Conservation (phyloP, 1,284 basidiomycete genomes). For the Cystobasidiaceae sp. region DNA sequence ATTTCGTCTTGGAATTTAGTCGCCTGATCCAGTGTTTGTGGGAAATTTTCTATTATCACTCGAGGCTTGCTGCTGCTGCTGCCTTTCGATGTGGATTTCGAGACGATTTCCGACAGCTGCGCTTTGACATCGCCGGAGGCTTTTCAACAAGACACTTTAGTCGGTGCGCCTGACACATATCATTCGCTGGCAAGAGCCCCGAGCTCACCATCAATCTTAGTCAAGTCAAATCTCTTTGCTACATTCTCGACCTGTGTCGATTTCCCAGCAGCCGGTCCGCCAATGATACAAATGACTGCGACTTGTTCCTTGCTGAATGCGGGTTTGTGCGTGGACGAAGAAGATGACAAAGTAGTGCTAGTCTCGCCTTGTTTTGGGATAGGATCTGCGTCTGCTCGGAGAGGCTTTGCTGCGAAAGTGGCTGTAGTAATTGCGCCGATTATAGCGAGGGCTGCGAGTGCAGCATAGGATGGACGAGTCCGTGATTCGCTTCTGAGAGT, state of each 20-base stretch:
- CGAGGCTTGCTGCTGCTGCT: conserved; percentile 27
- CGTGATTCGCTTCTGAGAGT: too few relatives aligned
- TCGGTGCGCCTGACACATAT: too few relatives aligned
- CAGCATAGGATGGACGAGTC: too few relatives aligned
- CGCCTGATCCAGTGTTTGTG: conserved; percentile 35
- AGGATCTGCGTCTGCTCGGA: background rate
- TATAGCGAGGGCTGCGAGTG: background rate
- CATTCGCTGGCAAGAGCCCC: too few relatives aligned
- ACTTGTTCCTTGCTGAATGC: conserved; percentile 14
- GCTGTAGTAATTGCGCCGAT: background rate
- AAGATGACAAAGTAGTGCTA: too few relatives aligned
- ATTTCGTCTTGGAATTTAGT: conserved; percentile 34
- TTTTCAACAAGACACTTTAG: too few relatives aligned
- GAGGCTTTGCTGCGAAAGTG: background rate
- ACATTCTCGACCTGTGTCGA: conserved; percentile 38
- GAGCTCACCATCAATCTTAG: conserved; percentile 7
- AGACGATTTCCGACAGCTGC: conserved; percentile 15
- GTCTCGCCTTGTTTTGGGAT: background rate
- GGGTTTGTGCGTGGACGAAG: too few relatives aligned
- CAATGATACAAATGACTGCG: conserved; percentile 23
- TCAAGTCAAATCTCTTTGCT: conserved; percentile 34
- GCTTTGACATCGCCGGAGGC: background rate
- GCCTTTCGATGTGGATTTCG: background rate
- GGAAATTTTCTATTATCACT: conserved; percentile 39
- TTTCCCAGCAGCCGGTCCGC: conserved; percentile 37